These are phyloP conservation scores for Neurospora sp. DNA, from an alignment of 495 filamentous ascomycete species.

Conservation along the genomic window DNA sequence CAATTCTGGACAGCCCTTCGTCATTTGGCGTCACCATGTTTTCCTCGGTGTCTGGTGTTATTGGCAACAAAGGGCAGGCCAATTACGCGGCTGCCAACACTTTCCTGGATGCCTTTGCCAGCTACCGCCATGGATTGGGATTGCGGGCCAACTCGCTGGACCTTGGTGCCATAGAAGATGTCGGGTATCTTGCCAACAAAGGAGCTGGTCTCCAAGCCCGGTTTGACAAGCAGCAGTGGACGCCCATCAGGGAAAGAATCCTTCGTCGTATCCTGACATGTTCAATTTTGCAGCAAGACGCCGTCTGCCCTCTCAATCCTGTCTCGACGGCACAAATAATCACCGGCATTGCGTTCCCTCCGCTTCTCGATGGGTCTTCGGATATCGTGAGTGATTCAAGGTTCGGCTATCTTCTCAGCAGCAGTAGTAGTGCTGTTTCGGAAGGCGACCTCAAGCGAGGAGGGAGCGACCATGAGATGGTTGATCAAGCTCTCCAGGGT, in stretches of 20 bases:
- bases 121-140: slow-evolving; percentile 13
- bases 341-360: slow-evolving; percentile 18
- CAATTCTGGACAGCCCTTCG: neutral
- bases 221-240: slow-evolving; percentile 18
- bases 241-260: slow-evolving; percentile 21
- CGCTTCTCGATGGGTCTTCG: neutral
- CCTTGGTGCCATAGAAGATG: slow-evolving; percentile 17
- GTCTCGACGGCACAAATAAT: slow-evolving; percentile 13
- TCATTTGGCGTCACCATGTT: slow-evolving; percentile 15
- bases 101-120: slow-evolving; percentile 39
- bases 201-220: slow-evolving; percentile 2
- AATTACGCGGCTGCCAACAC: slow-evolving; percentile 52
- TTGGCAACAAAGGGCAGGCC: slow-evolving; percentile 47
- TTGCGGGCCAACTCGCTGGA: slow-evolving; percentile 14
- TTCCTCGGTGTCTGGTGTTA: slow-evolving; percentile 26
- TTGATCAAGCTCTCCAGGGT: neutral
- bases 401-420: slow-evolving; percentile 1
- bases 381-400: neutral
- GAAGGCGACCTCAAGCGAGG: neutral
- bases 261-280: slow-evolving; percentile 21
- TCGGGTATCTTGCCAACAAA: slow-evolving; percentile 18
- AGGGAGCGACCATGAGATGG: neutral
- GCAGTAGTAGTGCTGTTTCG: neutral
- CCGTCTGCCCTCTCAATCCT: neutral
- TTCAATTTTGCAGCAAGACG: slow-evolving; percentile 24